These are phyloP conservation scores for Protomyces inouyei DNA, from an alignment of 1,139 yeast genomes.

Conservation along the genomic window DNA sequence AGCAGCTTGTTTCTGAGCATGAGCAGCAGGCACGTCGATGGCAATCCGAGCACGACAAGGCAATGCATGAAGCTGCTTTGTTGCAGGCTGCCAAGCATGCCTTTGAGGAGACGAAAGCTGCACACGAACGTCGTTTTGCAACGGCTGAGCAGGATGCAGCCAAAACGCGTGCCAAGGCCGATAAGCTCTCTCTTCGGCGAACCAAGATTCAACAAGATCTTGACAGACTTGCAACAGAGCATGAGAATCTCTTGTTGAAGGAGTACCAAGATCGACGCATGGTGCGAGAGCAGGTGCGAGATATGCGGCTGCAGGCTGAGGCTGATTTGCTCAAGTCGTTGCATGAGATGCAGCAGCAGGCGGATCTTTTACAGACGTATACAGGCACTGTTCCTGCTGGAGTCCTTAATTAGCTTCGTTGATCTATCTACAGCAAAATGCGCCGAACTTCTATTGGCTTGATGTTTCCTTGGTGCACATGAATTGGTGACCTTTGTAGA, in stretches of 20 bases:
- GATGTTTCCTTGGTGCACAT: background rate
- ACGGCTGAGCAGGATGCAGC: constrained; percentile 5
- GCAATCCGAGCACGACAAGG: constrained; percentile 1
- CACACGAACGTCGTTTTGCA: constrained; percentile 2
- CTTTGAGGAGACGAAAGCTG: background rate
- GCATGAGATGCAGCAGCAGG: constrained; percentile 13
- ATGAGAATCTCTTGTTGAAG: background rate
- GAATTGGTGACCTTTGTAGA: background rate
- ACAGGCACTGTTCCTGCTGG: background rate
- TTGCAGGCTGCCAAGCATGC: constrained; percentile 1
- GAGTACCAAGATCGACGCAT: background rate
- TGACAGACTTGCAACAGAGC: constrained; percentile 11
- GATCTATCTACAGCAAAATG: too few species aligned
- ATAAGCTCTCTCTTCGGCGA: constrained; percentile 14
- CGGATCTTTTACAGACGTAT: constrained; percentile 7
- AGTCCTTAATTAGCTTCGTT: too few species aligned
- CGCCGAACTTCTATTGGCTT: background rate
- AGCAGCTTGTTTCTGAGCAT: background rate
- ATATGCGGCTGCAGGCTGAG: constrained; percentile 10
- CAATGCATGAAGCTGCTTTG: constrained; percentile 2
- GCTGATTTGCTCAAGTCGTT: constrained; percentile 18
- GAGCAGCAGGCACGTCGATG: background rate
- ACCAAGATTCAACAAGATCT: constrained; percentile 25
- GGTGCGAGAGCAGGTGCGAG: constrained; percentile 6
- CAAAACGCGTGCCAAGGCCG: constrained; percentile 14